Evolutionary conservation across 331 rosid species (phyloP).

Genomic region (Rhamnella rubrinervis): DNA sequence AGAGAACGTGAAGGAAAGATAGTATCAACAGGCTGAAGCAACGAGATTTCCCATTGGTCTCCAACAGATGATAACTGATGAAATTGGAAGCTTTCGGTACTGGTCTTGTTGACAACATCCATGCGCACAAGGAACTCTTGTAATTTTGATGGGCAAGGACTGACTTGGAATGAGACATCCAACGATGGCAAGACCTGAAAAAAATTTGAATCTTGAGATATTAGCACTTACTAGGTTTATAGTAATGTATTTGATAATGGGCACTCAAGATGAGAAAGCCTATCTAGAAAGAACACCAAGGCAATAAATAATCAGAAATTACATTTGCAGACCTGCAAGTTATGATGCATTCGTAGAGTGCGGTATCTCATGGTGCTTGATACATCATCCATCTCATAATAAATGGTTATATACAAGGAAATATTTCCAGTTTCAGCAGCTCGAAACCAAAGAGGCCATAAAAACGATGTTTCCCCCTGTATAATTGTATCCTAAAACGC

Average conservation of each 20-base stretch:
- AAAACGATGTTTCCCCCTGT: slow-evolving; percentile 61
- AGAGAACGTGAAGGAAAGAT: slow-evolving; percentile 69
- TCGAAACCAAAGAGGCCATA: slow-evolving; percentile 98
- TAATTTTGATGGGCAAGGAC: slow-evolving; percentile 83
- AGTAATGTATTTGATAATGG: slow-evolving; percentile 1
- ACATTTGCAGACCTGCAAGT: slow-evolving; percentile 65
- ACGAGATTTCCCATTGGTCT: slow-evolving; percentile 69
- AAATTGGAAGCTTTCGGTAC: slow-evolving; percentile 68
- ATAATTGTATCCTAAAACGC: slow-evolving; percentile 60
- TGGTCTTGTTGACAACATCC: slow-evolving; percentile 83
- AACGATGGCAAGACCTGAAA: slow-evolving; percentile 79
- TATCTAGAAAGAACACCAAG: not conserved
- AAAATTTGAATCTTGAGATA: slow-evolving; percentile 26
- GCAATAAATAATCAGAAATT: not conserved
- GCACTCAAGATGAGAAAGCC: not conserved
- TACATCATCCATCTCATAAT: slow-evolving; percentile 80
- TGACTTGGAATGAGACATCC: slow-evolving; percentile 78
- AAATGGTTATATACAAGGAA: slow-evolving; percentile 71
- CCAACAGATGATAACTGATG: slow-evolving; percentile 84
- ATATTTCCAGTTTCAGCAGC: slow-evolving; percentile 91
- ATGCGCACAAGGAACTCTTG: slow-evolving; percentile 83
- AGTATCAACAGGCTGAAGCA: slow-evolving; percentile 74
- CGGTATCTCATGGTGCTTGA: slow-evolving; percentile 79
- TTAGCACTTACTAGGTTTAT: slow-evolving; percentile 21
- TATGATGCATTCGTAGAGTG: slow-evolving; percentile 76